Conservation (phyloP, 2,329 filamentous ascomycete species). For the Dothiorella sarmentorum region DNA sequence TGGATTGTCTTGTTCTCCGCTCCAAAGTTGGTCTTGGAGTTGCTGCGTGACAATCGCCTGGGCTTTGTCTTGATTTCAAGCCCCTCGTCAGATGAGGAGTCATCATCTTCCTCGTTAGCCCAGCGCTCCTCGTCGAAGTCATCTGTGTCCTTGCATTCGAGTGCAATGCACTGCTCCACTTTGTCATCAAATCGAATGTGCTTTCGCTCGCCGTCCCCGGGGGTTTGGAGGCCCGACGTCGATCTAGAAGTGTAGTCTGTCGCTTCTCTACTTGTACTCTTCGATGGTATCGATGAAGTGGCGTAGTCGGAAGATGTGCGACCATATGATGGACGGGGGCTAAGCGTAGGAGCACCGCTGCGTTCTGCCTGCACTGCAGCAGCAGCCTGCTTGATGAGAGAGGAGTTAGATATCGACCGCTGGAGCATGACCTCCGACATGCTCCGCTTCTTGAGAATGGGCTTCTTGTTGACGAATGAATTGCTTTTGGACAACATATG, state of each 20-base stretch:
- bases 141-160: constrained; percentile 73
- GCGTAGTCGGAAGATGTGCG: constrained; percentile 68
- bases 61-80: constrained; percentile 78
- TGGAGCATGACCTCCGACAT: constrained; percentile 96
- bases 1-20: constrained; percentile 80
- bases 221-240: constrained; percentile 68
- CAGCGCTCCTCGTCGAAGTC: constrained; percentile 59
- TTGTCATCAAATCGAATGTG: constrained; percentile 97
- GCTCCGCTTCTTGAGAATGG: constrained; percentile 93
- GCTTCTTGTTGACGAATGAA: constrained; percentile 77
- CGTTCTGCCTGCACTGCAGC: constrained; percentile 75
- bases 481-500: constrained; percentile 59
- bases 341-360: constrained; percentile 33
- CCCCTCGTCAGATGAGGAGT: constrained; percentile 68
- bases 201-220: constrained; percentile 61
- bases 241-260: constrained; percentile 64
- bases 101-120: constrained; percentile 47
- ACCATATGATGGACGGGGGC: constrained; percentile 51
- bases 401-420: constrained; percentile 80
- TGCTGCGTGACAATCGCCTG: constrained; percentile 52
- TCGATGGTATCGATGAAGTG: constrained; percentile 54
- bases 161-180: constrained; percentile 91
- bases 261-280: constrained; percentile 59
- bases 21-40: constrained; percentile 50
- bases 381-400: constrained; percentile 82